Evolutionary conservation across 441 rosid genomes (phyloP).

Genomic region (Euphorbia celastroides): DNA sequence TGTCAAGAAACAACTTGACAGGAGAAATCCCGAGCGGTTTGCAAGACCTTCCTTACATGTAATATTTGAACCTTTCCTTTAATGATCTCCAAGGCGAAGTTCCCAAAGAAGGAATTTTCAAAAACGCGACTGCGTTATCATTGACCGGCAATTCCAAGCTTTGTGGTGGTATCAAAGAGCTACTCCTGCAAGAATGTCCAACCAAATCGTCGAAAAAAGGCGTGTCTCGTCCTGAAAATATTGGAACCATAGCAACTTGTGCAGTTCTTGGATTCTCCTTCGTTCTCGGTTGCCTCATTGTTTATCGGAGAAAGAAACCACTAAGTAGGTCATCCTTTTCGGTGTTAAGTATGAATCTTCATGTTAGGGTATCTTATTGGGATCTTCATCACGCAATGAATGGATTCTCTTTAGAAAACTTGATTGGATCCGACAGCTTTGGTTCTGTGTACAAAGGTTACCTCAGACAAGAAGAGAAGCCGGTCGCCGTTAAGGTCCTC

Average conservation of each 20-base stretch:
- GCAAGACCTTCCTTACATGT: neutral
- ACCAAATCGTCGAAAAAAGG: neutral
- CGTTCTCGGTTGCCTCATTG: neutral
- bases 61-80: slow-evolving; percentile 6
- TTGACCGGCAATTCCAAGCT: slow-evolving; percentile 18
- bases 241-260: neutral
- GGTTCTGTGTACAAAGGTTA: neutral
- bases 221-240: neutral
- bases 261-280: neutral
- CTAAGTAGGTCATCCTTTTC: neutral
- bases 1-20: slow-evolving; percentile 21
- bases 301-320: neutral
- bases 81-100: slow-evolving; percentile 14
- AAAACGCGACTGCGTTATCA: slow-evolving; percentile 1
- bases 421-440: neutral
- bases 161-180: slow-evolving; percentile 19
- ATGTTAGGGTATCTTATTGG: neutral
- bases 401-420: neutral
- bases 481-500: neutral
- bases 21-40: slow-evolving; percentile 17
- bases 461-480: neutral
- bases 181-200: slow-evolving; percentile 7
- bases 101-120: slow-evolving; percentile 9
- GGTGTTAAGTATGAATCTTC: neutral
- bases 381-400: neutral